These are phyloP conservation scores for Dissoconium aciculare DNA, from an alignment of 2,329 filamentous ascomycete genomes.

Conservation along the genomic window DNA sequence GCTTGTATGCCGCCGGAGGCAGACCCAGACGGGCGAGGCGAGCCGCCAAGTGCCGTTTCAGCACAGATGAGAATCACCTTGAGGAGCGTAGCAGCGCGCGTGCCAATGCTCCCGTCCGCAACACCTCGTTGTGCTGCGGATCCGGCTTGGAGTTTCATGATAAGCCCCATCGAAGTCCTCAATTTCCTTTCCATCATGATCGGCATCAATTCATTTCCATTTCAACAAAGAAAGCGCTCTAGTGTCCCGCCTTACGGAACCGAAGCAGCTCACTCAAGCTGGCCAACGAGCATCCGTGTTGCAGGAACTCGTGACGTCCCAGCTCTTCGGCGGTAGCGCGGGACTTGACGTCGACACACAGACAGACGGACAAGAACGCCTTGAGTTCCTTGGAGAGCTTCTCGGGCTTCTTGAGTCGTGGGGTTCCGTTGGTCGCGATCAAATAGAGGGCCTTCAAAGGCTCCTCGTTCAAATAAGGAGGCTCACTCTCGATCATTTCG, in stretches of 20 bases:
- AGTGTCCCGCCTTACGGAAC: constrained; percentile 66
- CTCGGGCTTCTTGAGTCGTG: constrained; percentile 92
- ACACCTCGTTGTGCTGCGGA: no score
- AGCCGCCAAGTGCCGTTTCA: no score
- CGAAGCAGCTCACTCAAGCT: constrained; percentile 77
- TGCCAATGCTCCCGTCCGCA: no score
- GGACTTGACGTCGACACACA: constrained; percentile 92
- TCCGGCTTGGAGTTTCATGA: no score
- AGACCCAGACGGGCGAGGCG: no score
- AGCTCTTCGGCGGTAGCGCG: constrained; percentile 84
- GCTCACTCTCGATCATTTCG: constrained; percentile 98
- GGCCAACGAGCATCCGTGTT: constrained; percentile 69
- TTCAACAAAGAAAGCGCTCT: no score
- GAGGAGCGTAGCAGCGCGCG: no score
- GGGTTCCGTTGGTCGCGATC: constrained; percentile 95
- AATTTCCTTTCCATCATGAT: no score
- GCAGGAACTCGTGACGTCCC: constrained; percentile 82
- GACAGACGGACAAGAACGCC: constrained; percentile 86
- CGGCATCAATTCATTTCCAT: no score
- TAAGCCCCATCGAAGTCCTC: no score
- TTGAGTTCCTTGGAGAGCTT: constrained; percentile 97
- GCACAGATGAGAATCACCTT: no score
- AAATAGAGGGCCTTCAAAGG: constrained; percentile 93
- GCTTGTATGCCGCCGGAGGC: no score
- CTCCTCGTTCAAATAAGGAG: constrained; percentile 94